phyloP scores from a whole-genome alignment of 208 protist species.

The Borovskyia barvae region DNA sequence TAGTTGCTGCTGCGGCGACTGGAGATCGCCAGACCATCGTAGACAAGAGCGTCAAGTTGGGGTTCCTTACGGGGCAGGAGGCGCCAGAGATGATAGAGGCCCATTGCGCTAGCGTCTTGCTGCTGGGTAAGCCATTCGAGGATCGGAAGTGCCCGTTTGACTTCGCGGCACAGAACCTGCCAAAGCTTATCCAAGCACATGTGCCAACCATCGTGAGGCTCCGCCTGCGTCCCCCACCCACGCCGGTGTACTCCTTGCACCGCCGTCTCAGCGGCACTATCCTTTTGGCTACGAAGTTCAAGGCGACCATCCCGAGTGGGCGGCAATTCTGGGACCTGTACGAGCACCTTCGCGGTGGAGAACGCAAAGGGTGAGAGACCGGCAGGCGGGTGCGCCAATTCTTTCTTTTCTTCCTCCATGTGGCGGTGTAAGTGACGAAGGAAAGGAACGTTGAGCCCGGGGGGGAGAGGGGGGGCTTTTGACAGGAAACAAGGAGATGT shows the following conservation, averaged over 20 bases:
- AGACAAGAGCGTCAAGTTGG: conserved; percentile 85
- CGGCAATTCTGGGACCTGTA: conserved; percentile 77
- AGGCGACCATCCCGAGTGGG: conserved; percentile 70
- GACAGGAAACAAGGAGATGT: neutral
- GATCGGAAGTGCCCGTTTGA: conserved; percentile 66
- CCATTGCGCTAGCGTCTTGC: conserved; percentile 82
- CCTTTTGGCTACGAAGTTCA: conserved; percentile 90
- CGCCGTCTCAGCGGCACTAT: conserved; percentile 94
- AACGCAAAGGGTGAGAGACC: too few species aligned
- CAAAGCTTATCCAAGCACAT: conserved; percentile 71
- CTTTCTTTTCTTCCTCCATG: conserved; percentile 9
- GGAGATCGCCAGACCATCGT: conserved; percentile 78
- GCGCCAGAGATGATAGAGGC: conserved; percentile 89
- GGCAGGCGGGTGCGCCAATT: too few species aligned
- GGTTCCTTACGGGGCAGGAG: conserved; percentile 96
- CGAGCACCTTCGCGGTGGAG: conserved; percentile 24
- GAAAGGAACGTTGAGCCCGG: conserved; percentile 7
- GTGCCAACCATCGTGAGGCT: conserved; percentile 94
- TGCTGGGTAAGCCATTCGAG: conserved; percentile 92
- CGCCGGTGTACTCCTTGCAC: conserved; percentile 95
- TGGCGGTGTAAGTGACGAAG: neutral
- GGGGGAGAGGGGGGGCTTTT: neutral
- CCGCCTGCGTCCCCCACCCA: conserved; percentile 83
- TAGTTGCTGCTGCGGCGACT: conserved; percentile 87
- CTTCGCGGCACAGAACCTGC: conserved; percentile 86